phyloP scores from a whole-genome alignment of 1,284 basidiomycete genomes.

The Boletus sp. region DNA sequence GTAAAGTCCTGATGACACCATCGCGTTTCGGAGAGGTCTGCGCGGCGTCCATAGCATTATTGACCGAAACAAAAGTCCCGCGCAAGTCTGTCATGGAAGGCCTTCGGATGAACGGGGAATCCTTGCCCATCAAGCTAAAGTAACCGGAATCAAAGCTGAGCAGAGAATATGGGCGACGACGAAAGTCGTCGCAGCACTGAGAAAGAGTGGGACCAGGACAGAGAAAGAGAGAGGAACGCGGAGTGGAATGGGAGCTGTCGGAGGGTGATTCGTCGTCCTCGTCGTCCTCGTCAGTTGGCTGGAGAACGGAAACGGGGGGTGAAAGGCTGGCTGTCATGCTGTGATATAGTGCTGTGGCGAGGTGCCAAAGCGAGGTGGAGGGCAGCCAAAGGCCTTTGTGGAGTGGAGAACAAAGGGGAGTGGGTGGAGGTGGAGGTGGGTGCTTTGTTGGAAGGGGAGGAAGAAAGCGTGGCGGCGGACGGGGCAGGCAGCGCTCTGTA shows the following conservation, averaged over 20 bases:
- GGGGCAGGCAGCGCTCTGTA: conserved; percentile 5
- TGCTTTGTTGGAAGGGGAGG: conserved; percentile 10
- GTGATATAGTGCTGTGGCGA: conserved; percentile 21
- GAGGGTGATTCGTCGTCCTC: conserved; percentile 18
- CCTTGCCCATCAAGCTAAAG: conserved; percentile 34
- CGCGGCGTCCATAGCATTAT: conserved; percentile 1
- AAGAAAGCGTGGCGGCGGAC: conserved; percentile 1
- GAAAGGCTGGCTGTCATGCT: conserved; percentile 23
- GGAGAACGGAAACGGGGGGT: conserved; percentile 18
- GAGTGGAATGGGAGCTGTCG: conserved; percentile 26
- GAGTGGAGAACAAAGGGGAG: conserved; percentile 24
- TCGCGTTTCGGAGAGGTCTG: conserved; percentile 29
- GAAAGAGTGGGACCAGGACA: conserved; percentile 10
- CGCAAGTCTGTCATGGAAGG: conserved; percentile 19
- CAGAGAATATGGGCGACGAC: conserved; percentile 25
- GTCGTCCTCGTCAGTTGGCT: conserved; percentile 21
- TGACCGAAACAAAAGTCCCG: conserved; percentile 18
- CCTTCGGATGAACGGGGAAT: conserved; percentile 19
- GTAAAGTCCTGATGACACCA: conserved; percentile 23
- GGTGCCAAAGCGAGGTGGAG: conserved; percentile 31
- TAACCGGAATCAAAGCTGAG: conserved; percentile 37
- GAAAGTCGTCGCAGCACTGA: conserved; percentile 6
- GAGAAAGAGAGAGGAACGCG: conserved; percentile 28
- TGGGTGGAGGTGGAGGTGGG: conserved; percentile 19
- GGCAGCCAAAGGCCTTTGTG: conserved; percentile 29